Evolutionary conservation across 305 asterid genomes (phyloP).

Genomic region (Fraxinus angustifolia): DNA sequence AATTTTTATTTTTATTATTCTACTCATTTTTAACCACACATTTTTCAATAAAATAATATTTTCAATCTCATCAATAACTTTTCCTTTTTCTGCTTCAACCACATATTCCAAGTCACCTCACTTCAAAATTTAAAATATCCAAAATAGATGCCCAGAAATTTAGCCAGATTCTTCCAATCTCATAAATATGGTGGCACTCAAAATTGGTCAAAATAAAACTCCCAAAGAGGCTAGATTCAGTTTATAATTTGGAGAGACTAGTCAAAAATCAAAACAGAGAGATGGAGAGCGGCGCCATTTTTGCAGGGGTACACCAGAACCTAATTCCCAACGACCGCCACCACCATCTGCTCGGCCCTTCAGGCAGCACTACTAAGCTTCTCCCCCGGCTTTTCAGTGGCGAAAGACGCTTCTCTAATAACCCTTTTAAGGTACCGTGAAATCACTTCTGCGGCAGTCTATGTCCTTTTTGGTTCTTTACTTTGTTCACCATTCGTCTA

Average conservation of each 20-base stretch:
- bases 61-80: too few relatives aligned
- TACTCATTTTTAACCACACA: too few relatives aligned
- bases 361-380: slow-evolving; percentile 33
- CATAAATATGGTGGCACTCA: too few relatives aligned
- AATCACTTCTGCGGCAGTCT: background rate
- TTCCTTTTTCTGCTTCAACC: too few relatives aligned
- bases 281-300: slow-evolving; percentile 61
- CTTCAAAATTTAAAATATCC: too few relatives aligned
- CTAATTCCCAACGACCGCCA: slow-evolving; percentile 34
- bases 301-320: slow-evolving; percentile 42
- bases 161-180: too few relatives aligned
- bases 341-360: slow-evolving; percentile 32
- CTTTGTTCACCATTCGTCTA: background rate
- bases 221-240: background rate
- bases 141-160: too few relatives aligned
- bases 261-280: background rate
- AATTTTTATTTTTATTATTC: too few relatives aligned
- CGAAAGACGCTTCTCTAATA: slow-evolving; percentile 25
- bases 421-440: slow-evolving; percentile 35
- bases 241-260: background rate
- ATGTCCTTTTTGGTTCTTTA: background rate
- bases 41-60: too few relatives aligned
- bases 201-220: too few relatives aligned
- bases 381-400: slow-evolving; percentile 36
- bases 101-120: too few relatives aligned